Base-by-base conservation (phyloP, 2,329 filamentous ascomycete species). In the Seiridium unicorne region DNA sequence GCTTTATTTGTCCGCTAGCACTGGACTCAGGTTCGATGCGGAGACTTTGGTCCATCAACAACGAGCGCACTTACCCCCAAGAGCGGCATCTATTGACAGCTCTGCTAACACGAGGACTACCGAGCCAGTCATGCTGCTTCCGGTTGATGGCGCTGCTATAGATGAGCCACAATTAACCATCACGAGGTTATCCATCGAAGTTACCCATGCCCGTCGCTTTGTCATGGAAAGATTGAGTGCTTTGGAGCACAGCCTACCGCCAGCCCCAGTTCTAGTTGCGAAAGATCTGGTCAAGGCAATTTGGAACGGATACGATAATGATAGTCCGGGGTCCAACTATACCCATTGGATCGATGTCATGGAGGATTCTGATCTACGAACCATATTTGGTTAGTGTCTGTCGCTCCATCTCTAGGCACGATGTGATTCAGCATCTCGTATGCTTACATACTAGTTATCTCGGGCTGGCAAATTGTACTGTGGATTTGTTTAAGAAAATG, bases 301-400 rank as follows among this genome's bases (percentile, higher is more conserved):
- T 2, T 79, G 77, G 77, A 69, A 69, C 1, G 73, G 73, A 0
- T 79, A 79, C 26, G 77, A 79, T 42, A 64, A 61, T 3, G 77
- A 78, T 51, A 68, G 71, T 3, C 74, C 69, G 0, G 65, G 68
- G 0, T 60, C 68, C 3, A 65, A 66, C 9, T 62, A 70, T 8
- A 76, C 76, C 1, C 77, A 79, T 48, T 79, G 77, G 77, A 69
- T 78, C 3, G 77, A 79, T 55, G 74, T 79, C 4, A 79, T 63
- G 62, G 62, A 63, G 51, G 60, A 60, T 13, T 63, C 62, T 5
- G 55, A 62, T 13, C 55, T 63, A 31, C 48, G 60, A n/a, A 63
- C 62, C 5, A 63, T 63, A 8, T 63, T 63, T 48, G 62, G 62
- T 26, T 26, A 26, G 18, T 26, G 18, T 26, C 18, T 26, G 18